Conservation (phyloP, 2,329 filamentous ascomycete genomes). For the Aureobasidium melanogenum region DNA sequence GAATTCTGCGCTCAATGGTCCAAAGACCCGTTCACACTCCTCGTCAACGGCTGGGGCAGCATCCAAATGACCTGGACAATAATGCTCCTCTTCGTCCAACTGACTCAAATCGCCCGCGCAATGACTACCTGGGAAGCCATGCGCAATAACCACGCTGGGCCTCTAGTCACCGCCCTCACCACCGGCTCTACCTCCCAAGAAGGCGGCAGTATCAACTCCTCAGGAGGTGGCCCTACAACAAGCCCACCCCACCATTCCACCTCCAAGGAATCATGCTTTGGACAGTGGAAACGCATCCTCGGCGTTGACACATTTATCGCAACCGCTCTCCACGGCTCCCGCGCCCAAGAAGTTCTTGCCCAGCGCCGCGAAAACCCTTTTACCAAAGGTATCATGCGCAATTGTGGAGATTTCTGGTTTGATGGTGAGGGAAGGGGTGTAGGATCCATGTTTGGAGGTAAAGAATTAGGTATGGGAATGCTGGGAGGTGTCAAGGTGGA, state of each 20-base stretch:
- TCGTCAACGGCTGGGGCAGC: constrained; percentile 68
- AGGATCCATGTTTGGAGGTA: constrained; percentile 56
- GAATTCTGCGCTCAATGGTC: constrained; percentile 67
- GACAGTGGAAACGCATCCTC: constrained; percentile 74
- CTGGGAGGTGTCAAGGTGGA: constrained; percentile 73
- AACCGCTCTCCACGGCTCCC: constrained; percentile 70
- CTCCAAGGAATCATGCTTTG: constrained; percentile 55
- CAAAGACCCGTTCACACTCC: constrained; percentile 73
- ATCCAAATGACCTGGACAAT: constrained; percentile 90
- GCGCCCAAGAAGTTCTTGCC: constrained; percentile 40
- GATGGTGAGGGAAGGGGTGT: constrained; percentile 54
- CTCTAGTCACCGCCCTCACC: constrained; percentile 65
- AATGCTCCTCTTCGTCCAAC: constrained; percentile 93
- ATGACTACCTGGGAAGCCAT: constrained; percentile 98
- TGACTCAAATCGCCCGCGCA: constrained; percentile 83
- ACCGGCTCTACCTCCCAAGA: constrained; percentile 58
- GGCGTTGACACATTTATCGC: constrained; percentile 91
- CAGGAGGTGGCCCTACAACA: constrained; percentile 50
- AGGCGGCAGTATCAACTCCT: constrained; percentile 59
- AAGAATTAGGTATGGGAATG: constrained; percentile 62
- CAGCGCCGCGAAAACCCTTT: constrained; percentile 66
- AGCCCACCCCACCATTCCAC: constrained; percentile 30
- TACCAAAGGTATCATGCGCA: constrained; percentile 70
- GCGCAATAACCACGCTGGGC: constrained; percentile 60
- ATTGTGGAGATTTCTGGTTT: constrained; percentile 95